Conservation (phyloP, 768 basidiomycete genomes). For the Leccinum fibrillosum region DNA sequence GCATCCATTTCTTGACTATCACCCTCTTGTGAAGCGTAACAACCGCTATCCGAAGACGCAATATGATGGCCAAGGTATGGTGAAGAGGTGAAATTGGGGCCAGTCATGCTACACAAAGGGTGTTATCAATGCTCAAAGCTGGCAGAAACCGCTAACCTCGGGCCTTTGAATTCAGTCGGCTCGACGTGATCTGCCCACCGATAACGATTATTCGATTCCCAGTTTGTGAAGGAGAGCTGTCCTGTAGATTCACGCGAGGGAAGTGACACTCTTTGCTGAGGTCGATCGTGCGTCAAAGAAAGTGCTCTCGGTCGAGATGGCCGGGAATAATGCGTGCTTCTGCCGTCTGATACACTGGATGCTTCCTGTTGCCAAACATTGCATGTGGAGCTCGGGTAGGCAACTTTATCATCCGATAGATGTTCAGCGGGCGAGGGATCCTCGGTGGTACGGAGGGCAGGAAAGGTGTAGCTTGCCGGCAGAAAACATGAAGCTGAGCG, state of each 20-base stretch:
- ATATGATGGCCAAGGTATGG: slow-evolving; percentile 12
- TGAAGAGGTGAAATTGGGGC: slow-evolving; percentile 9
- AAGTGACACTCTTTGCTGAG: slow-evolving; percentile 15
- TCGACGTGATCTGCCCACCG: slow-evolving; percentile 19
- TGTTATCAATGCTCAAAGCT: slow-evolving; percentile 4
- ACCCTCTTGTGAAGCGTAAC: slow-evolving; percentile 13
- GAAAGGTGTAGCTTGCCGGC: slow-evolving; percentile 16
- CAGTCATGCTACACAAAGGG: slow-evolving; percentile 9
- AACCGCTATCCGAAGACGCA: slow-evolving; percentile 19
- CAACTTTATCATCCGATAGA: background rate
- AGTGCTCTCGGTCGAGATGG: slow-evolving; percentile 27
- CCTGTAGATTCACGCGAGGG: slow-evolving; percentile 29
- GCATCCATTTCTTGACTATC: slow-evolving; percentile 37
- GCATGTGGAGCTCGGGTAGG: background rate
- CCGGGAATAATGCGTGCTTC: slow-evolving; percentile 6
- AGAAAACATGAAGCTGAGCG: slow-evolving; percentile 17
- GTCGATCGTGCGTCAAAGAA: slow-evolving; percentile 27
- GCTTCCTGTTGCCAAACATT: slow-evolving; percentile 16
- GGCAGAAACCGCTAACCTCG: slow-evolving; percentile 13
- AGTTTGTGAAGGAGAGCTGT: slow-evolving; percentile 24
- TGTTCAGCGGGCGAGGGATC: background rate
- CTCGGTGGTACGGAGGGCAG: slow-evolving; percentile 5
- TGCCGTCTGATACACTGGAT: background rate
- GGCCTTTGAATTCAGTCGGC: slow-evolving; percentile 9
- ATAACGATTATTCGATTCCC: slow-evolving; percentile 24